phyloP scores from a whole-genome alignment of 2,329 filamentous ascomycete species.

The Cephalotrichum gorgonifer region DNA sequence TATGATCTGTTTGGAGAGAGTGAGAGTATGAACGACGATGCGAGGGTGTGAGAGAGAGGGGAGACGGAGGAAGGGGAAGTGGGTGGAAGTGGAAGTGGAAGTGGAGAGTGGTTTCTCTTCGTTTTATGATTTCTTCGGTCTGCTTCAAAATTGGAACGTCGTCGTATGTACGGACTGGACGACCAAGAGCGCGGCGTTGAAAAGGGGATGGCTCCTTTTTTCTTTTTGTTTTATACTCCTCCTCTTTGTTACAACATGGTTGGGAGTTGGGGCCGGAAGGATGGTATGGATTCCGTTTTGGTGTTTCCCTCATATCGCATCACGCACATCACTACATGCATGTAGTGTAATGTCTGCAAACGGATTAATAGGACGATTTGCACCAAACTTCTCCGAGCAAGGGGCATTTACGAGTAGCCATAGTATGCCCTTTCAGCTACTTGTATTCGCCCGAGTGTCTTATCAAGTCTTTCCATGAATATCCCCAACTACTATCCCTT shows the following conservation, averaged over 20 bases:
- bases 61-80: not conserved
- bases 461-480: no score
- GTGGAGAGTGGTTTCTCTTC: not conserved
- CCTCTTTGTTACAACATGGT: not conserved
- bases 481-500: no score
- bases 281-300: not conserved
- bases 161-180: not conserved
- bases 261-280: not conserved
- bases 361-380: no score
- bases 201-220: not conserved
- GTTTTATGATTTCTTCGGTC: not conserved
- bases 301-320: no score
- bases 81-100: not conserved
- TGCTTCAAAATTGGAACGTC: not conserved
- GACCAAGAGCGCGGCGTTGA: not conserved
- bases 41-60: not conserved
- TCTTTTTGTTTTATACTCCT: not conserved
- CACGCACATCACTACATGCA: no score
- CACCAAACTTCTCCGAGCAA: no score
- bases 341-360: no score
- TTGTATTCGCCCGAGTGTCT: no score
- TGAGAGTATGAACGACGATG: constrained; percentile 5
- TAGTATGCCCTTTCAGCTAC: no score
- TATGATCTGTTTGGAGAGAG: constrained; percentile 26
- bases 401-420: no score